Percentiles rank a stretch among this genome's conserved stretches.
Evolutionary conservation across 768 basidiomycete species (phyloP).

Genomic region (Mycena chlorophos): DNA sequence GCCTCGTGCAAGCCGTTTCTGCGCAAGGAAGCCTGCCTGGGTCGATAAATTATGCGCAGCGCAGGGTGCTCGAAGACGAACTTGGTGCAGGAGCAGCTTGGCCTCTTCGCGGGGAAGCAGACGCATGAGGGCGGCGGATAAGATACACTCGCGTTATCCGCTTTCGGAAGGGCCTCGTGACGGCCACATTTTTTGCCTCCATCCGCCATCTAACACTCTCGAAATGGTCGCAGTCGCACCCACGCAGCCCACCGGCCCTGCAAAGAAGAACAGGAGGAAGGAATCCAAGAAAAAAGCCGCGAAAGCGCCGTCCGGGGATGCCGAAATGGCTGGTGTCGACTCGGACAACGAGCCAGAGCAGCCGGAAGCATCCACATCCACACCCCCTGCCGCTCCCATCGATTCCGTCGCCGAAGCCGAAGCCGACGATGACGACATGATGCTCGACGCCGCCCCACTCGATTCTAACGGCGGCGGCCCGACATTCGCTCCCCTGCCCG

Average conservation of each 20-base stretch:
- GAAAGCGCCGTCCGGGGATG: conserved; percentile 6
- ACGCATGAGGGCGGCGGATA: conserved; percentile 38
- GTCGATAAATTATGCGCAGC: conserved; percentile 5
- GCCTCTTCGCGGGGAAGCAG: conserved; percentile 60
- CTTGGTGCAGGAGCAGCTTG: conserved; percentile 59
- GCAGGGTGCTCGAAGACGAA: conserved; percentile 10
- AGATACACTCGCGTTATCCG: not conserved
- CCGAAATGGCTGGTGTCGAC: conserved; percentile 19
- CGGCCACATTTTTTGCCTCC: not conserved
- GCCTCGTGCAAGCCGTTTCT: conserved; percentile 94
- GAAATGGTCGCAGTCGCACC: conserved; percentile 19
- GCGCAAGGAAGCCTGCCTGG: conserved; percentile 85
- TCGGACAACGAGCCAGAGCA: conserved; percentile 37
- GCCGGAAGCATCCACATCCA: conserved; percentile 21
- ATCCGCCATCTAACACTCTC: too few species aligned
- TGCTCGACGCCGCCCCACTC: conserved; percentile 56
- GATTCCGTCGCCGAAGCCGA: not conserved
- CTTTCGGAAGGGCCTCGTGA: not conserved
- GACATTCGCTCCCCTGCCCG: conserved; percentile 67
- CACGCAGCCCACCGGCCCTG: conserved; percentile 18
- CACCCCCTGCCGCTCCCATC: conserved; percentile 10
- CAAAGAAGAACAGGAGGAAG: conserved; percentile 48
- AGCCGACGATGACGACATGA: conserved; percentile 60
- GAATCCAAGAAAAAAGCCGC: conserved; percentile 39
- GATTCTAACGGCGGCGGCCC: conserved; percentile 53